Conservation (phyloP, 192 early-diverging fungal genomes). For the Backusella morwellensis region DNA sequence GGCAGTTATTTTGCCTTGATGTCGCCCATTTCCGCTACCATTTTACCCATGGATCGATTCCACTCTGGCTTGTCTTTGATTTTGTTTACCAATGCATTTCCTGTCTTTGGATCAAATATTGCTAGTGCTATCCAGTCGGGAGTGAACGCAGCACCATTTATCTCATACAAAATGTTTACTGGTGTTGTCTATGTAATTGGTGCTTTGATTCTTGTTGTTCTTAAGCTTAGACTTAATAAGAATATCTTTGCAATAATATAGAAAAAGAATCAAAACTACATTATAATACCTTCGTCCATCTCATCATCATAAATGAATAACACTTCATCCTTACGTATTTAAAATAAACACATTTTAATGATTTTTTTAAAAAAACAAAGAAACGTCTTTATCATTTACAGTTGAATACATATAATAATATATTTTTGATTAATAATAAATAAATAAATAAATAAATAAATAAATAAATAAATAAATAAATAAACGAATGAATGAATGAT, state of each 20-base stretch:
- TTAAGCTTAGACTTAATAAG: conserved; percentile 21
- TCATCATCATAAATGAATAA: neutral
- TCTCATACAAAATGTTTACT: conserved; percentile 44
- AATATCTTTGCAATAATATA: conserved; percentile 17
- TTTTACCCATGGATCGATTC: conserved; percentile 23
- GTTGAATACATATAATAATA: neutral
- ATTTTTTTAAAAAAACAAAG: too few relatives aligned
- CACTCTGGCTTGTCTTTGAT: conserved; percentile 25
- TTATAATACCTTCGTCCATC: neutral
- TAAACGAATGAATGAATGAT: neutral
- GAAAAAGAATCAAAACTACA: neutral
- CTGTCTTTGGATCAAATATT: conserved; percentile 35
- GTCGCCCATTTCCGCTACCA: conserved; percentile 19
- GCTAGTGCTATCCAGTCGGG: conserved; percentile 33
- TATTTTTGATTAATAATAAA: neutral
- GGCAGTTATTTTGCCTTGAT: conserved; percentile 36
- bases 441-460: too few relatives aligned
- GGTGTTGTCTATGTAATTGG: conserved; percentile 16
- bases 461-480: neutral
- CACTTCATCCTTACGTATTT: too few relatives aligned
- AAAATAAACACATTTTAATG: too few relatives aligned
- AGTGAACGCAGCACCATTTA: conserved; percentile 20
- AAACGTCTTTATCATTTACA: neutral
- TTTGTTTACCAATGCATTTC: conserved; percentile 17
- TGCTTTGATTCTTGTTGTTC: neutral